Conservation (phyloP, 805 yeast genomes). For the Blastobotrys robertii region DNA sequence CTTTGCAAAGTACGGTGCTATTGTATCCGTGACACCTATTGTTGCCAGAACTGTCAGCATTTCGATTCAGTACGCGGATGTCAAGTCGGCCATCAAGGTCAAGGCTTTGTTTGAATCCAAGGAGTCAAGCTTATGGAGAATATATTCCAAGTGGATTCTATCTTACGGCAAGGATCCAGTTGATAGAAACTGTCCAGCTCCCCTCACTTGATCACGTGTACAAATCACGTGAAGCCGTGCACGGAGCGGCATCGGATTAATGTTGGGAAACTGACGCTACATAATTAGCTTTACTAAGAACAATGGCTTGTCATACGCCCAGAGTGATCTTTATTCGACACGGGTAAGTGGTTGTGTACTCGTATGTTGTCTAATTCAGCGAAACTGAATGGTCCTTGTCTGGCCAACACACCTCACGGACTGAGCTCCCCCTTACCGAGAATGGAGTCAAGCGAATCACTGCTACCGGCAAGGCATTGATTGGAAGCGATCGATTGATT, state of each 20-base stretch:
- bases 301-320: conserved; percentile 21
- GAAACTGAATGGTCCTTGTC: conserved; percentile 95
- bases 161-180: conserved; percentile 10
- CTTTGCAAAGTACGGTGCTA: conserved; percentile 10
- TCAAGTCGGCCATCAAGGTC: conserved; percentile 16
- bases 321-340: conserved; percentile 32
- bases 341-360: conserved; percentile 20
- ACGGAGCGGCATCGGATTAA: neutral
- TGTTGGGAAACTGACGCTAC: neutral
- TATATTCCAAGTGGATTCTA: conserved; percentile 3
- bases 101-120: conserved; percentile 6
- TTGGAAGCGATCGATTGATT: conserved; percentile 50
- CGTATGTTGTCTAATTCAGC: conserved; percentile 16
- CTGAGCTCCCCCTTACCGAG: conserved; percentile 70
- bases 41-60: conserved; percentile 7
- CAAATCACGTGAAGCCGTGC: neutral
- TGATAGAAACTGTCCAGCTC: conserved; percentile 6
- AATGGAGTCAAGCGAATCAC: conserved; percentile 71
- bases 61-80: conserved; percentile 15
- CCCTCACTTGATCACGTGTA: neutral
- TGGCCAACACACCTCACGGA: conserved; percentile 83
- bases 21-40: conserved; percentile 13
- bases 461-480: conserved; percentile 60
- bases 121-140: neutral
- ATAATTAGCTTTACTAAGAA: neutral